Evolutionary conservation across 805 yeast genomes (phyloP), one percentile per base, ranked within the genome.

Genomic region (Sugiyamaella lignohabitans): DNA sequence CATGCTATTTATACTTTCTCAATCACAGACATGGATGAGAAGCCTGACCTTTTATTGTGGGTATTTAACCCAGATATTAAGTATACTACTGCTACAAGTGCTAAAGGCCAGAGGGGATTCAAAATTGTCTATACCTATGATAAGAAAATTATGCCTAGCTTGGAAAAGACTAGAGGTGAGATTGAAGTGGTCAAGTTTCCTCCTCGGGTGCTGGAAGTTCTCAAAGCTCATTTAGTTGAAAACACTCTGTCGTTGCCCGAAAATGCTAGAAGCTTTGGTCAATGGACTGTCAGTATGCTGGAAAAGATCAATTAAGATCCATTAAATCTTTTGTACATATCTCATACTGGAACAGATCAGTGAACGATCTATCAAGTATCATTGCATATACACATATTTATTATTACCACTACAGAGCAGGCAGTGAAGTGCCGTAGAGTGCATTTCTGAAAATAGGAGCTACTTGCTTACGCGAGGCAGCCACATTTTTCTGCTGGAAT

Each of bases 381-480:
- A 16, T 32, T 8, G n/a, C 4, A 19, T n/a, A 14, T 21, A 22
- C 19, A 46, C 11, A 5, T 11, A 22, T 21, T n/a, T n/a, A n/a
- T n/a, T n/a, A n/a, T n/a, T n/a, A 27, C 8, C 19, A 22, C 34
- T 34, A 47, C 38, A 47, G 23, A 14, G 40, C 17, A 17, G 43
- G 27, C 20, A 50, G 29, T 5, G 24, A 10, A n/a, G 40, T 40
- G n/a, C 53, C 51, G 23, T 56, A 46, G 3, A 57, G 46, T 21
- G 43, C 46, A 38, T 36, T 27, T 8, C 65, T 55, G 29, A 75
- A 46, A 11, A 70, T 59, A 1, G 97, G 97, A 3, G 86, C 95
- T 10, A 88, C 86, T 60, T 85, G 94, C 61, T 89, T 89, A 57
- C 97, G 74, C 30, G 93, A 84, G 1, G 91, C 89, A 5, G 66